phyloP scores from a whole-genome alignment of 495 filamentous ascomycete species.

The Penicillium ucsense region DNA sequence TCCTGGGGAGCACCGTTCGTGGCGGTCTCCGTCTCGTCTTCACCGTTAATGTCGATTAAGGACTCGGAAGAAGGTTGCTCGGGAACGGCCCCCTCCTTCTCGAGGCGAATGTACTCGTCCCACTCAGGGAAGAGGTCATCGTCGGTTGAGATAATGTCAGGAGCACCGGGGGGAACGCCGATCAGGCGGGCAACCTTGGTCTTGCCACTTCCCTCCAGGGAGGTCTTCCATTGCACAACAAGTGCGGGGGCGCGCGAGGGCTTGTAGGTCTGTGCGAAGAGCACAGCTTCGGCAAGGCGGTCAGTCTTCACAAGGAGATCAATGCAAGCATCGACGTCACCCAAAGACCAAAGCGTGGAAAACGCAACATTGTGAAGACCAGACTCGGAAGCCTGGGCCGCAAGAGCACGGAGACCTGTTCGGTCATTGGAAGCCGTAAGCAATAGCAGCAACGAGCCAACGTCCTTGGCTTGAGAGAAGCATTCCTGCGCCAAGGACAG shows the following conservation, averaged over 20 bases:
- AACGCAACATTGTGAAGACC: conserved; percentile 89
- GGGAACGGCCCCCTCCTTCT: conserved; percentile 51
- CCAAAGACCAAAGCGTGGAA: conserved; percentile 77
- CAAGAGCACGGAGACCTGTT: conserved; percentile 61
- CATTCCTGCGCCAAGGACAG: conserved; percentile 82
- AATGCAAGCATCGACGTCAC: conserved; percentile 72
- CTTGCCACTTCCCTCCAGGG: conserved; percentile 70
- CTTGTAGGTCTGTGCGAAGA: conserved; percentile 92
- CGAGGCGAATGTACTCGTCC: conserved; percentile 78
- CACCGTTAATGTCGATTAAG: conserved; percentile 39
- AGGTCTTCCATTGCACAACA: conserved; percentile 68
- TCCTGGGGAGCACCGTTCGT: conserved; percentile 28
- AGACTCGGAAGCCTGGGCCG: conserved; percentile 59
- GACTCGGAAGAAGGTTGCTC: conserved; percentile 35
- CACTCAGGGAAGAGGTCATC: conserved; percentile 92
- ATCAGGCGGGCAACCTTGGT: conserved; percentile 71
- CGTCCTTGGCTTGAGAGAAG: conserved; percentile 79
- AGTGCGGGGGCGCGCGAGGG: conserved; percentile 63
- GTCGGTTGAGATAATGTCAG: conserved; percentile 52
- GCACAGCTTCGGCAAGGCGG: conserved; percentile 70
- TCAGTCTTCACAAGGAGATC: conserved; percentile 70
- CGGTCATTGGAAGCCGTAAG: conserved; percentile 72
- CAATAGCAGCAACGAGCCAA: conserved; percentile 79
- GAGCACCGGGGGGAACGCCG: conserved; percentile 60
- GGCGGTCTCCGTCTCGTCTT: conserved; percentile 22